Base-by-base conservation (phyloP, 2,329 filamentous ascomycete genomes). In the Aspergillus hortae region DNA sequence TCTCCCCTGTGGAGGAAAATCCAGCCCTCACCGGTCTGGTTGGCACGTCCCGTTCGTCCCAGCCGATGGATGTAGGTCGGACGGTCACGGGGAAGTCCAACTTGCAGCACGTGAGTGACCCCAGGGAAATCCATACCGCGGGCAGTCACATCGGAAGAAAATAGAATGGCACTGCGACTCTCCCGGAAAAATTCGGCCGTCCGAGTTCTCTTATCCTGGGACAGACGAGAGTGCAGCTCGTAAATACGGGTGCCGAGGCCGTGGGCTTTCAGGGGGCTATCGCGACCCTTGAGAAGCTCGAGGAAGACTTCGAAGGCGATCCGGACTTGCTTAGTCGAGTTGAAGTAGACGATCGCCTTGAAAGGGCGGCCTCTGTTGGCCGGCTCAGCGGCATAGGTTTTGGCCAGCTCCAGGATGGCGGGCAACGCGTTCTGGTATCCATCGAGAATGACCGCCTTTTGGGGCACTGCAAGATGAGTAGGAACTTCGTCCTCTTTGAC, bases 341-440 rank as follows among this genome's bases (percentile, higher is more conserved):
- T 89, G 69, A 92, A 87, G 75, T 96, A 99, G 40, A 96, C 77
- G 54, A 99, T 95, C n/a, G 90, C 90, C 79, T 99, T 99, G 82
- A 97, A 96, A 0, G 90, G 89, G 73, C 56, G 70, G 64, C 56
- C 69, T 60, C 61, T 73, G 51, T 55, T 68, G 47, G 73, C 68
- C 14, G 62, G 62, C 17, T 74, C 67, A 21, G 75, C 73, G 27
- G 77, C 61, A 61, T 88, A 84, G 33, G 81, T 80, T 49, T 85
- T 75, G 44, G 86, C 76, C 47, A 96, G 79, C 71, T 97, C 92
- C 49, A 94, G 79, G 17, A 97, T 69, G 2, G 87, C 74, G 14
- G 94, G 90, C 55, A 90, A 78, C 40, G 86, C 74, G 68, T 96
- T 95, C 63, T 90, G 86, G 67, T 89, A 86, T 30, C 86, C 83